A percentile compares a stretch with the other conserved stretches of the same genome.
These are phyloP conservation scores for Phytophthora quininea DNA, from an alignment of 352 stramenopile genomes.

Conservation along the genomic window DNA sequence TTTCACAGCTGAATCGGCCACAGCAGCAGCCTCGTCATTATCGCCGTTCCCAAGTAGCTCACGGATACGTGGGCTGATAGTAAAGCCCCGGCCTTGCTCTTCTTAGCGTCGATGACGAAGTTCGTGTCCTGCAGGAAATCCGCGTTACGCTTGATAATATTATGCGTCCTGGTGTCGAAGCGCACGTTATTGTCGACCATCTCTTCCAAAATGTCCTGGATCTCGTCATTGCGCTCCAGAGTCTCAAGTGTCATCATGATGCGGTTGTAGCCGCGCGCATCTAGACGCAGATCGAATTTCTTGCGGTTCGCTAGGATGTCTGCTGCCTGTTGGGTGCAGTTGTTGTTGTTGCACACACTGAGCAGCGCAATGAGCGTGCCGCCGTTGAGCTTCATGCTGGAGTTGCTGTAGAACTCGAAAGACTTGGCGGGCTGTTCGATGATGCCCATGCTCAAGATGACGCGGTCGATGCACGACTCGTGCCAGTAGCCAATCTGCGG, in stretches of 20 bases:
- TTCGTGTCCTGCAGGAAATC: constrained; percentile 44
- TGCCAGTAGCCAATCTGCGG: constrained; percentile 72
- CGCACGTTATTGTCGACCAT: constrained; percentile 62
- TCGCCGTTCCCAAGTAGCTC: constrained; percentile 49
- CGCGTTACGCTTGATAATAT: constrained; percentile 64
- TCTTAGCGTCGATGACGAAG: constrained; percentile 34
- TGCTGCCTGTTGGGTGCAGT: constrained; percentile 71
- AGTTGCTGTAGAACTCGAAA: constrained; percentile 85
- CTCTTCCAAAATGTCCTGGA: constrained; percentile 61
- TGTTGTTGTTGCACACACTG: constrained; percentile 71
- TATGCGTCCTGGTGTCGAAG: constrained; percentile 64
- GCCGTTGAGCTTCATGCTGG: constrained; percentile 78
- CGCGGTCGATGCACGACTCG: constrained; percentile 69
- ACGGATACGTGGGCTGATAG: constrained; percentile 51
- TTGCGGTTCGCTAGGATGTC: constrained; percentile 82
- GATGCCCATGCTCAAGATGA: constrained; percentile 71
- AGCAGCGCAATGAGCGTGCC: constrained; percentile 74
- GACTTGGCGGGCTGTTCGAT: constrained; percentile 60
- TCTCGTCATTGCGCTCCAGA: constrained; percentile 68
- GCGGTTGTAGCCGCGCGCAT: constrained; percentile 75
- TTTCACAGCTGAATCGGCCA: constrained; percentile 50
- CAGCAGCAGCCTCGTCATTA: constrained; percentile 36
- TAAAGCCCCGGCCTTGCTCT: constrained; percentile 37
- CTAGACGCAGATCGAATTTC: constrained; percentile 72
- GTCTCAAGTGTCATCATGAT: constrained; percentile 78